phyloP scores from a whole-genome alignment of 148 eudicot genomes.

The Persicaria maculosa region DNA sequence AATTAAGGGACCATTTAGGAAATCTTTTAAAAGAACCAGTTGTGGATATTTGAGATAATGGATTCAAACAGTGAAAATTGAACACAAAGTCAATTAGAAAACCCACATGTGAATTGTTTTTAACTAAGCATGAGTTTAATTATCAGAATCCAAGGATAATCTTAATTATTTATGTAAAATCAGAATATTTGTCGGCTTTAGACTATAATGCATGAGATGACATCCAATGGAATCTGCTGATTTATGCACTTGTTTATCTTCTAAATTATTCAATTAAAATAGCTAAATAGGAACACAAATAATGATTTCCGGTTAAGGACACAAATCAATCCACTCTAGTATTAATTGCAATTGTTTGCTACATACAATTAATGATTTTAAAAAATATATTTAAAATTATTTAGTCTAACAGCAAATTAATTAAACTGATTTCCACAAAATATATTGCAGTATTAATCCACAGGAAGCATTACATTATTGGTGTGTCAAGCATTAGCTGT shows the following conservation, averaged over 20 bases:
- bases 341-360: background rate
- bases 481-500: no score
- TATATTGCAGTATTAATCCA: no score
- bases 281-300: no score
- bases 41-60: no score
- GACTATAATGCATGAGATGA: slow-evolving; percentile 3
- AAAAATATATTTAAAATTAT: no score
- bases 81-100: background rate
- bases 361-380: background rate
- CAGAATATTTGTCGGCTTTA: background rate
- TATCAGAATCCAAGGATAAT: background rate
- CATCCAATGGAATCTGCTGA: background rate
- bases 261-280: background rate
- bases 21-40: no score
- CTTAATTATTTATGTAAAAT: background rate
- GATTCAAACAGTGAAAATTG: no score
- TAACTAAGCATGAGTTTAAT: background rate
- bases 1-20: no score
- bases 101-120: background rate
- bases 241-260: slow-evolving; percentile 2
- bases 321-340: background rate
- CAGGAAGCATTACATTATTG: no score
- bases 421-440: no score
- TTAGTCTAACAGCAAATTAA: background rate
- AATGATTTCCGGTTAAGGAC: no score